These are phyloP conservation scores for Fusarium sp. DNA, from an alignment of 2,329 filamentous ascomycete species.

Conservation along the genomic window DNA sequence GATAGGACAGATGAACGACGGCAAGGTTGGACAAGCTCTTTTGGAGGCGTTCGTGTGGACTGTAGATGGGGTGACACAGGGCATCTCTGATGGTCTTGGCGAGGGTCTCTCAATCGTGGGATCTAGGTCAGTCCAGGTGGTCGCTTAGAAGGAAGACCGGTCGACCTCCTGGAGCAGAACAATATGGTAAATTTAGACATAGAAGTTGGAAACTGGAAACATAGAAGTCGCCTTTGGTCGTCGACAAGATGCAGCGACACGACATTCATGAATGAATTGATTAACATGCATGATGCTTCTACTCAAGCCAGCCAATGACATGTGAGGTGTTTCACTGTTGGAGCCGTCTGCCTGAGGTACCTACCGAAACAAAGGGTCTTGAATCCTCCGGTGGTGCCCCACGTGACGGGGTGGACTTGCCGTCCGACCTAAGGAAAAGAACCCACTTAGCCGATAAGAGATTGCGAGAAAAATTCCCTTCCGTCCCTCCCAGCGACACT, in stretches of 20 bases:
- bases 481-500: constrained; percentile 6
- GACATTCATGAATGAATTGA: background rate
- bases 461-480: constrained; percentile 5
- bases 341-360: background rate
- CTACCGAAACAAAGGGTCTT: background rate
- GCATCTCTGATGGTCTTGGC: constrained; percentile 72
- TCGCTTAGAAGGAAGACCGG: background rate
- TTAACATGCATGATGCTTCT: background rate
- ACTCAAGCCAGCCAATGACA: background rate
- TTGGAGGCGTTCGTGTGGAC: constrained; percentile 69
- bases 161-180: background rate
- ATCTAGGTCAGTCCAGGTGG: constrained; percentile 12
- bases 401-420: constrained; percentile 24
- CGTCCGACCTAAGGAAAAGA: background rate
- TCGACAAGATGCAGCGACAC: background rate
- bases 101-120: constrained; percentile 46
- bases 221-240: background rate
- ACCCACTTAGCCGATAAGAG: constrained; percentile 4
- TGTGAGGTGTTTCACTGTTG: background rate
- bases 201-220: background rate
- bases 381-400: background rate
- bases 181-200: constrained; percentile 2
- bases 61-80: constrained; percentile 71
- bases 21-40: constrained; percentile 69
- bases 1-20: constrained; percentile 71